Conservation (phyloP, 106 monocot species). For the Acorus gramineus region DNA sequence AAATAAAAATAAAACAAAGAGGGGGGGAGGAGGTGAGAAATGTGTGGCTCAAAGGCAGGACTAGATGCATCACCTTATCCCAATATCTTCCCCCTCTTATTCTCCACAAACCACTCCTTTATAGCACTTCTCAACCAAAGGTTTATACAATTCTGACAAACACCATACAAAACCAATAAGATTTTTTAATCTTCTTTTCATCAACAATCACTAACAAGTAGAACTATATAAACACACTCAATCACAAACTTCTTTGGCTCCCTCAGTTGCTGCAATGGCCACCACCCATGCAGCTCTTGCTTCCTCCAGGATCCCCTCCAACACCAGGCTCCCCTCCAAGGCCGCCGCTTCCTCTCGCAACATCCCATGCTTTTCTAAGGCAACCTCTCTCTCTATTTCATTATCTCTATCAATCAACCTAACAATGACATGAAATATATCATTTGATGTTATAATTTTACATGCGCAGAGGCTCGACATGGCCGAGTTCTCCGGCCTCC, state of each 20-base stretch:
- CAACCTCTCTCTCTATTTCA: constrained; percentile 4
- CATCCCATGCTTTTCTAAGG: constrained; percentile 40
- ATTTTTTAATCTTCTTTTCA: too few species aligned
- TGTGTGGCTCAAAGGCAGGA: constrained; percentile 34
- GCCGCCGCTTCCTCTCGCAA: constrained; percentile 11
- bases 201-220: not conserved
- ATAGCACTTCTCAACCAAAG: too few species aligned
- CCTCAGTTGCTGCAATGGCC: constrained; percentile 50
- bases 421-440: not conserved
- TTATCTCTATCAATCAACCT: not conserved
- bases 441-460: not conserved
- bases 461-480: constrained; percentile 45
- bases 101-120: too few species aligned
- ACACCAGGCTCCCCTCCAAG: constrained; percentile 37
- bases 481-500: constrained; percentile 71
- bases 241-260: not conserved
- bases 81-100: not conserved
- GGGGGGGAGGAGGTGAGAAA: constrained; percentile 12
- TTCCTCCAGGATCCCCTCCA: constrained; percentile 73
- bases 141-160: not conserved
- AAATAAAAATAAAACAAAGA: too few species aligned
- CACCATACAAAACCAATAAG: constrained; percentile 15
- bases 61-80: constrained; percentile 44
- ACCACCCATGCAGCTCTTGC: constrained; percentile 83
- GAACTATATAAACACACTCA: constrained; percentile 6